phyloP scores from a whole-genome alignment of 768 basidiomycete genomes.

The Agaricus sinodeliciosus region DNA sequence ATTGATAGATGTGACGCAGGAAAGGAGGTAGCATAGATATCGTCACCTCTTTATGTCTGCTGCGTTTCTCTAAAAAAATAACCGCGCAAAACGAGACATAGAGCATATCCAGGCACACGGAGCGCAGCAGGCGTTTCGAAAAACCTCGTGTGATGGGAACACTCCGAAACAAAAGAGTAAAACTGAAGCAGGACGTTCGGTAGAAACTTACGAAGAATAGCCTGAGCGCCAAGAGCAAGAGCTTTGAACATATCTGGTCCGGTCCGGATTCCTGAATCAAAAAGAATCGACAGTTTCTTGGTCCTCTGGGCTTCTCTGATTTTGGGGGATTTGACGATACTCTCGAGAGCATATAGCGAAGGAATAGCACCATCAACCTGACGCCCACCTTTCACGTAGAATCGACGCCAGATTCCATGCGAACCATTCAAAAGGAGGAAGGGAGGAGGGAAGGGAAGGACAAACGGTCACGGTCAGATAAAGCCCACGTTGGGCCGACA shows the following conservation, averaged over 20 bases:
- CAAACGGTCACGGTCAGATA: background rate
- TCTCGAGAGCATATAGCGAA: constrained; percentile 64
- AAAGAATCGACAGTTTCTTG: constrained; percentile 64
- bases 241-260: constrained; percentile 84
- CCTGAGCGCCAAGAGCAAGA: constrained; percentile 80
- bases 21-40: too few species aligned
- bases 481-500: background rate
- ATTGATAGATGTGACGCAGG: too few species aligned
- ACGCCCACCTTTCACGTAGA: constrained; percentile 44
- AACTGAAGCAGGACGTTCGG: too few species aligned
- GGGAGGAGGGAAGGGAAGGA: background rate
- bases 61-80: too few species aligned
- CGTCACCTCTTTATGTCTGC: too few species aligned
- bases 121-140: too few species aligned
- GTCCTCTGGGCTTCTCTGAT: constrained; percentile 49
- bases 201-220: constrained; percentile 53
- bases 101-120: too few species aligned
- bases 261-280: constrained; percentile 77
- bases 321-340: constrained; percentile 56
- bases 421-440: background rate
- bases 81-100: too few species aligned
- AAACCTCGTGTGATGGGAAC: too few species aligned
- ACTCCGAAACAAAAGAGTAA: too few species aligned
- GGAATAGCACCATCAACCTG: constrained; percentile 77
- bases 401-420: background rate